Percentiles rank a stretch among this genome's conserved stretches.
Evolutionary conservation across 2,329 filamentous ascomycete species (phyloP).

Genomic region (Fusarium miscanthi): DNA sequence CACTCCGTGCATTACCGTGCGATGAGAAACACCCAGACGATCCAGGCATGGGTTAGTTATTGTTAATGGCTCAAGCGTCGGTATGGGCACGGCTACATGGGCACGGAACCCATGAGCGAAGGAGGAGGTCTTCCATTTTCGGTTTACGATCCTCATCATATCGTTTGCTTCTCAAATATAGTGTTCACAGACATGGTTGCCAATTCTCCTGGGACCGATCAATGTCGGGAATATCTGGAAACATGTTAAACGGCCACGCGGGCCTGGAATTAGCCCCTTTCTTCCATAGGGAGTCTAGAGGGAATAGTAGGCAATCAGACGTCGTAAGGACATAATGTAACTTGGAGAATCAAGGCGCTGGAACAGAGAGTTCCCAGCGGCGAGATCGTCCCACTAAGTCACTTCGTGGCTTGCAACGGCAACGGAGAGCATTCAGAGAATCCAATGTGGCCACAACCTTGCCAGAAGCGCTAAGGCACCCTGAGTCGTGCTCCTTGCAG

Average conservation of each 20-base stretch:
- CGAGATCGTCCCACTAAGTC: constrained; percentile 4
- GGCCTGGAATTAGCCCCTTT: neutral
- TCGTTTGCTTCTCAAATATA: constrained; percentile 20
- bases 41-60: neutral
- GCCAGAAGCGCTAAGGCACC: constrained; percentile 17
- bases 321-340: constrained; percentile 4
- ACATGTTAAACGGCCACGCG: neutral
- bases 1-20: constrained; percentile 4
- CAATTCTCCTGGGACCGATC: constrained; percentile 16
- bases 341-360: neutral
- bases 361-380: constrained; percentile 1
- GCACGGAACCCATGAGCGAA: neutral
- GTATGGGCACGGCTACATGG: neutral
- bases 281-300: neutral
- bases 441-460: constrained; percentile 28
- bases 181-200: constrained; percentile 12
- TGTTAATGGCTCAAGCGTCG: neutral
- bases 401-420: constrained; percentile 1
- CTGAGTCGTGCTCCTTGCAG: constrained; percentile 43
- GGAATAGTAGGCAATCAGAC: neutral
- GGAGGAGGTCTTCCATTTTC: neutral
- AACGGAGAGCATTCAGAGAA: constrained; percentile 22
- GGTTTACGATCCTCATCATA: constrained; percentile 16
- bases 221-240: constrained; percentile 5
- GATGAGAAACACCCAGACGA: constrained; percentile 10